Evolutionary conservation across 331 rosid genomes (phyloP), one percentile per base, ranked within the genome.

Genomic region (Cydonia oblonga): DNA sequence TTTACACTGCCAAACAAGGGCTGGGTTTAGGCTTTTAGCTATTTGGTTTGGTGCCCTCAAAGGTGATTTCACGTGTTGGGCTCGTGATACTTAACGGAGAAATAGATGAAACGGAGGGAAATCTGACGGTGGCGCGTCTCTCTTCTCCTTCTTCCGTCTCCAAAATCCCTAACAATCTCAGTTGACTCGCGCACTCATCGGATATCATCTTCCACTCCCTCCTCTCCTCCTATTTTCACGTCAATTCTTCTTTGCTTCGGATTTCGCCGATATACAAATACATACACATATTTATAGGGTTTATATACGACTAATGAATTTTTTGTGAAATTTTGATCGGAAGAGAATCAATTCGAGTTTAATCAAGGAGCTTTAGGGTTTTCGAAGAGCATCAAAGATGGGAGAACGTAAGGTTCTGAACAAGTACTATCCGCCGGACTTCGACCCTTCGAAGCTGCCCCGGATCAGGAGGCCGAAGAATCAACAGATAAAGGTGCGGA

Each of bases 371-470:
- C 19, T 52, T 69, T 15, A 7, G 53, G 54, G 33, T 9, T 5
- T 38, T 9, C 58, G 73, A 58, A 44, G 56, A 38, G 57, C 46
- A 70, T 40, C 75, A 16, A 79, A 66, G 66, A 93, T 93, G 98
- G 97, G 98, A 79, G 97, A 93, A 71, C 70, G 96, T 53, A 90
- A 90, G 75, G 97, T 93, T 18, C 64, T 90, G 52, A 93, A 93
- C 88, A 93, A 93, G 81, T 90, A 93, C 82, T 90, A 93, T 73
- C 97, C 96, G 3, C 96, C 98, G 2, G 97, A 93, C 66, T 93
- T 93, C 25, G 96, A 93, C 69, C 98, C 98, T 1, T 69, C 96
- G 29, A 90, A 86, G 84, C 81, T 93, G 8, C 93, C 96, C n/a
- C 72, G 93, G 65, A 86, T 68, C 1, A 80, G 88, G 69, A 66